Evolutionary conservation across 306 rosid species (phyloP).

Genomic region (Cajanus cajan): DNA sequence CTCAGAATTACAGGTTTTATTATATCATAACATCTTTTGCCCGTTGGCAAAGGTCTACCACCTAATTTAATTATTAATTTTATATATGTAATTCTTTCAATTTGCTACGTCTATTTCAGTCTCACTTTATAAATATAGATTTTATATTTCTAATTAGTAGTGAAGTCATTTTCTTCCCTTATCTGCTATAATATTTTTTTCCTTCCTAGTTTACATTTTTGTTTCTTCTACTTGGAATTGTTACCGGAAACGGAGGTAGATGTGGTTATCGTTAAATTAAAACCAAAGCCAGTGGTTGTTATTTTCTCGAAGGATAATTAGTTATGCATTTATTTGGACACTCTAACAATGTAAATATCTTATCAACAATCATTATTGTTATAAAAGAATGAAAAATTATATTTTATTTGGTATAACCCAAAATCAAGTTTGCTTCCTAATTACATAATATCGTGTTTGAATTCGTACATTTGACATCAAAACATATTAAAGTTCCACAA

Average conservation of each 20-base stretch:
- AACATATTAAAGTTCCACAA: too few species aligned
- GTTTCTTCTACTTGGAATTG: not conserved
- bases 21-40: slow-evolving; percentile 30
- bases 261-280: not conserved
- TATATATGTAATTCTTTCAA: slow-evolving; percentile 21
- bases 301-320: not conserved
- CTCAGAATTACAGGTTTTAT: slow-evolving; percentile 37
- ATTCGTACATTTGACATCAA: too few species aligned
- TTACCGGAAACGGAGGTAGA: not conserved
- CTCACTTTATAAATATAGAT: not conserved
- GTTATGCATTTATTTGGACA: not conserved
- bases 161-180: slow-evolving; percentile 32
- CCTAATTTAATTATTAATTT: slow-evolving; percentile 21
- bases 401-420: too few species aligned
- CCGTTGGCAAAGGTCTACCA: slow-evolving; percentile 41
- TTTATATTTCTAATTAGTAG: slow-evolving; percentile 10
- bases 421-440: too few species aligned
- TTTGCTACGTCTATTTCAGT: slow-evolving; percentile 22
- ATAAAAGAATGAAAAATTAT: too few species aligned
- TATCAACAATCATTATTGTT: not conserved
- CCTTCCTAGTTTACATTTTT: not conserved
- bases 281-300: not conserved
- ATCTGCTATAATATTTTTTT: not conserved
- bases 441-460: too few species aligned
- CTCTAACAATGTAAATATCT: not conserved